phyloP scores from a whole-genome alignment of 148 eudicot genomes.

The Rhododendron mucronatum region DNA sequence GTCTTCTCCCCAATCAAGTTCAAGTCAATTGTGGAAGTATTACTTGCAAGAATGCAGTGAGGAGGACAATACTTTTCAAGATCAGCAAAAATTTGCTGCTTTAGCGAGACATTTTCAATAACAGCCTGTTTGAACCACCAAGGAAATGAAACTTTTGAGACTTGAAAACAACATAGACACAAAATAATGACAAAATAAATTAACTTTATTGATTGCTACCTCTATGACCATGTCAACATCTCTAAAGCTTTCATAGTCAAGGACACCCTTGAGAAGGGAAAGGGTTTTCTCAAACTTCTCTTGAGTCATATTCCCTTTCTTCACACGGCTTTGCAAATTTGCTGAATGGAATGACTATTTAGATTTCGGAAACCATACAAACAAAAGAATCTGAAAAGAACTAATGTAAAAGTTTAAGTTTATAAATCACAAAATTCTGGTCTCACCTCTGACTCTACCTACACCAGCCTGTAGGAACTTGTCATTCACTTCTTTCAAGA shows the following conservation, averaged over 20 bases:
- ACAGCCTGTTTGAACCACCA: constrained; percentile 60
- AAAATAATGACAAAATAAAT: not conserved
- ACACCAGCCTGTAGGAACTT: constrained; percentile 72
- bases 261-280: constrained; percentile 71
- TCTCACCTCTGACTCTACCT: constrained; percentile 75
- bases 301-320: constrained; percentile 81
- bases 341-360: constrained; percentile 33
- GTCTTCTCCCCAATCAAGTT: constrained; percentile 87
- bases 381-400: constrained; percentile 2
- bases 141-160: not conserved
- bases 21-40: constrained; percentile 94
- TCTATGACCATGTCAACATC: constrained; percentile 98
- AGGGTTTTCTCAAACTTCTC: constrained; percentile 74
- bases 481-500: constrained; percentile 89
- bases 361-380: not conserved
- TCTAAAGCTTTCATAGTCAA: constrained; percentile 75
- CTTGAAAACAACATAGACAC: not conserved
- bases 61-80: constrained; percentile 84
- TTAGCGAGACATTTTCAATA: constrained; percentile 75
- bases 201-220: constrained; percentile 32
- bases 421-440: constrained; percentile 1
- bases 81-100: constrained; percentile 91
- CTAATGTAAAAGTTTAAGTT: not conserved
- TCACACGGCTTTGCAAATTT: constrained; percentile 81
- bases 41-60: constrained; percentile 94